These are phyloP conservation scores for Aspergillus neotritici DNA, from an alignment of 2,329 filamentous ascomycete genomes.

Conservation along the genomic window DNA sequence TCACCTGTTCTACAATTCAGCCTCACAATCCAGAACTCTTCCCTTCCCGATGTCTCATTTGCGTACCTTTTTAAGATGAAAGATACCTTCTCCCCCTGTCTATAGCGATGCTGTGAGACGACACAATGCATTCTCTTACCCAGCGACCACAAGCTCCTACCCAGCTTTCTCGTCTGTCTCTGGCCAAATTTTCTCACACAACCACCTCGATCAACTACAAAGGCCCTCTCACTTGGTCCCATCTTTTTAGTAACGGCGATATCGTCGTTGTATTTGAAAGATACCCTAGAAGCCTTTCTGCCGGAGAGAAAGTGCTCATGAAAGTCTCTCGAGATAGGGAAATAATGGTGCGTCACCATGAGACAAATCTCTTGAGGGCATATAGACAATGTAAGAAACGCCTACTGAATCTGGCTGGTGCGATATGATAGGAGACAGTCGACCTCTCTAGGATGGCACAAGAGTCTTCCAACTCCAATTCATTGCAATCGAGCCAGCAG, in stretches of 20 bases:
- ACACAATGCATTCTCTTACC: constrained; percentile 11
- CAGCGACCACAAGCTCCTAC: constrained; percentile 8
- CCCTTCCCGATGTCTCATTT: too few species aligned
- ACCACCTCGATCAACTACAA: constrained; percentile 33
- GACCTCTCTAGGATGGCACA: constrained; percentile 32
- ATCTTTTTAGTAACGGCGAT: constrained; percentile 35
- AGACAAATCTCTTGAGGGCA: not conserved
- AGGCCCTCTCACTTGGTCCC: constrained; percentile 41
- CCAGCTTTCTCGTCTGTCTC: constrained; percentile 20
- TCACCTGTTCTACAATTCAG: too few species aligned
- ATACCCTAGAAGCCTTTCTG: constrained; percentile 5
- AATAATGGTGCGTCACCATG: constrained; percentile 29
- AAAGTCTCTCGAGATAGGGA: constrained; percentile 31
- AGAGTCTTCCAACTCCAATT: constrained; percentile 16
- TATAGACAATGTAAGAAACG: constrained; percentile 1
- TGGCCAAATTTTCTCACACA: constrained; percentile 44
- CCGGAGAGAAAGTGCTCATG: constrained; percentile 19
- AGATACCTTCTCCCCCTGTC: too few species aligned
- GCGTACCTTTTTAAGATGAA: too few species aligned
- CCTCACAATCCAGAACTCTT: too few species aligned
- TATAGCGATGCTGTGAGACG: too few species aligned
- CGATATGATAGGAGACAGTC: constrained; percentile 35
- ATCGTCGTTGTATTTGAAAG: constrained; percentile 35
- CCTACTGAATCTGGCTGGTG: not conserved
- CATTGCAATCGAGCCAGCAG: constrained; percentile 14